Base-by-base conservation (phyloP, 805 yeast species). In the Suhomyces sp. region DNA sequence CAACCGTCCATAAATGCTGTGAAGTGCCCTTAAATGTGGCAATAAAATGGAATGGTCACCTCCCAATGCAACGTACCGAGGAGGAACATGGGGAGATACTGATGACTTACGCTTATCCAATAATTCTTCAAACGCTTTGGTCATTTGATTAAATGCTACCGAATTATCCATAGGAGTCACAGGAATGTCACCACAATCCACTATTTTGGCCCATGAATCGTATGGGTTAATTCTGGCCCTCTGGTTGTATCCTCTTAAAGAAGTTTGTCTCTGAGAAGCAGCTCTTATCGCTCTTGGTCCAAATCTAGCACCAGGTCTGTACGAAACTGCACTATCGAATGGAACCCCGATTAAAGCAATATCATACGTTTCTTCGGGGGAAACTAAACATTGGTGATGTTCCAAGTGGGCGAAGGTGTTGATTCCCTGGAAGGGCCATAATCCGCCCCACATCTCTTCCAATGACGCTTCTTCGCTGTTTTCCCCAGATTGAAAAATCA, bases 11-110 rank as follows among this genome's bases (percentile, higher is more conserved):
- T 85, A 76, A 14, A 73, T 50, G 34, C 74, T 63, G 40, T 74
- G 55, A 37, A 83, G 65, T 0, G 86, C 81, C 46, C 95, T 68
- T 40, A 84, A 58, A 43, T 82, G 86, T 2, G 91, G 88, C 34
- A 85, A 65, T 26, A 83, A 69, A 20, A 86, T 75, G 2, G 88
- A 79, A 57, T 86, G 95, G 53, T 86, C 95, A 27, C 95, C 95
- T 8, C 95, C 95, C 18, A 86, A 65, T 0, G 86, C 80, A 13
- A 85, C 75, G 25, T 79, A 69, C 40, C 84, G 66, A 14, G 93
- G 90, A 6, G 78, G 74, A 4, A 27, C 25, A 6, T 36, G 8
- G 19, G 41, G 25, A 9, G 48, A 32, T 28, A 56, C 43, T 11
- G 36, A 31, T 1, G 65, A 38, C 5, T 54, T 44, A 44, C 69